These are phyloP conservation scores for Trichoderma sp. DNA, from an alignment of 2,329 filamentous ascomycete genomes.

Conservation along the genomic window DNA sequence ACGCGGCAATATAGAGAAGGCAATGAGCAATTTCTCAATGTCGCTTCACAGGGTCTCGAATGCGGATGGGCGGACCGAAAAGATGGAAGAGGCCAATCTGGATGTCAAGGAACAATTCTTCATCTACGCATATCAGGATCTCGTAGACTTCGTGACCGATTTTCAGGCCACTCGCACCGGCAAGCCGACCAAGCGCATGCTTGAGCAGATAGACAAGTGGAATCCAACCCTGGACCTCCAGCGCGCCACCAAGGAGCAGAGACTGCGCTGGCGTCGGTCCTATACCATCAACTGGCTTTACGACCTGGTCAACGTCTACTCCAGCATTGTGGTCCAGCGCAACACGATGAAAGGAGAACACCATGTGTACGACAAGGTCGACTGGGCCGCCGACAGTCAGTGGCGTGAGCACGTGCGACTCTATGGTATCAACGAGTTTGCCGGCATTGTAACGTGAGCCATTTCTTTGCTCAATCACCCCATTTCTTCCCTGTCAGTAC, in stretches of 20 bases:
- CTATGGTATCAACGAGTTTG: slow-evolving; percentile 50
- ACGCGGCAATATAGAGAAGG: slow-evolving; percentile 39
- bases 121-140: slow-evolving; percentile 44
- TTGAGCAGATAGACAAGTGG: too few relatives aligned
- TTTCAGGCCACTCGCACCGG: slow-evolving; percentile 43
- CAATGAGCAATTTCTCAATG: slow-evolving; percentile 25
- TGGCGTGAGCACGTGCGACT: slow-evolving; percentile 38
- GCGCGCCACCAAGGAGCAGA: too few relatives aligned
- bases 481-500: too few relatives aligned
- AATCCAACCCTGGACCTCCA: too few relatives aligned
- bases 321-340: slow-evolving; percentile 43
- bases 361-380: slow-evolving; percentile 39
- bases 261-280: too few relatives aligned
- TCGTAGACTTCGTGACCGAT: slow-evolving; percentile 49
- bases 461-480: not conserved
- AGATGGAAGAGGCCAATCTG: slow-evolving; percentile 27
- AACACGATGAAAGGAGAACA: slow-evolving; percentile 41
- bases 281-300: too few relatives aligned
- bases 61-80: not conserved
- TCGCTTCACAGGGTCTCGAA: not conserved
- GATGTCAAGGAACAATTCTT: slow-evolving; percentile 49
- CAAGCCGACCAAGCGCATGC: too few relatives aligned
- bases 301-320: slow-evolving; percentile 35
- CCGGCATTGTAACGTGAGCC: slow-evolving; percentile 30
- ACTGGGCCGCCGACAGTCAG: slow-evolving; percentile 46